Conservation (phyloP, 345 rosid species). For the Rhizophora mangle region DNA sequence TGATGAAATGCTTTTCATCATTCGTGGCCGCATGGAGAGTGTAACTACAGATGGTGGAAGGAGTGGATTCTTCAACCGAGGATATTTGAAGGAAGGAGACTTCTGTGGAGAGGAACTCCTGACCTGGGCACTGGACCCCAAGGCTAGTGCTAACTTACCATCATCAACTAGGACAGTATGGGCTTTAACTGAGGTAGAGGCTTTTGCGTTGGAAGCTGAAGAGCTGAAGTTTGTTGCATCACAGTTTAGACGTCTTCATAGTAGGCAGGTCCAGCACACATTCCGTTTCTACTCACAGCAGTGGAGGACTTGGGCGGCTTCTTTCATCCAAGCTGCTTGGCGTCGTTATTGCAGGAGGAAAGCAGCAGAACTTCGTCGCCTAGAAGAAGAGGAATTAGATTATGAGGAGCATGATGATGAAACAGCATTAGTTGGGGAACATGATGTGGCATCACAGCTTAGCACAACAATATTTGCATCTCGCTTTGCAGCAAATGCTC, state of each 20-base stretch:
- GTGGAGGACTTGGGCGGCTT: constrained; percentile 92
- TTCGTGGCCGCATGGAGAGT: constrained; percentile 76
- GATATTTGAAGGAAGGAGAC: constrained; percentile 67
- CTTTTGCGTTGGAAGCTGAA: constrained; percentile 81
- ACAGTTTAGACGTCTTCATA: constrained; percentile 86
- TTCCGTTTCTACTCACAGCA: constrained; percentile 91
- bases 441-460: constrained; percentile 31
- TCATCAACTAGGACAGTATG: constrained; percentile 60
- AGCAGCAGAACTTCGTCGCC: constrained; percentile 46
- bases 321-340: constrained; percentile 82
- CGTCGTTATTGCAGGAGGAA: constrained; percentile 58
- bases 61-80: constrained; percentile 79
- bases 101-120: constrained; percentile 80
- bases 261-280: constrained; percentile 77
- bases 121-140: constrained; percentile 78
- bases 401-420: constrained; percentile 31
- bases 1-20: constrained; percentile 80
- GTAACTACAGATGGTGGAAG: constrained; percentile 91
- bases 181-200: constrained; percentile 78
- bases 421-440: constrained; percentile 24
- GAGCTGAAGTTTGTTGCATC: constrained; percentile 82
- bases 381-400: constrained; percentile 43
- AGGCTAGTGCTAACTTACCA: constrained; percentile 56
- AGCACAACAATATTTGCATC: constrained; percentile 70
- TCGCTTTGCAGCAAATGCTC: constrained; percentile 75